Percentiles rank a stretch among this genome's conserved stretches.
Evolutionary conservation across 2,329 filamentous ascomycete species (phyloP).

Genomic region (Sclerotinia minor): DNA sequence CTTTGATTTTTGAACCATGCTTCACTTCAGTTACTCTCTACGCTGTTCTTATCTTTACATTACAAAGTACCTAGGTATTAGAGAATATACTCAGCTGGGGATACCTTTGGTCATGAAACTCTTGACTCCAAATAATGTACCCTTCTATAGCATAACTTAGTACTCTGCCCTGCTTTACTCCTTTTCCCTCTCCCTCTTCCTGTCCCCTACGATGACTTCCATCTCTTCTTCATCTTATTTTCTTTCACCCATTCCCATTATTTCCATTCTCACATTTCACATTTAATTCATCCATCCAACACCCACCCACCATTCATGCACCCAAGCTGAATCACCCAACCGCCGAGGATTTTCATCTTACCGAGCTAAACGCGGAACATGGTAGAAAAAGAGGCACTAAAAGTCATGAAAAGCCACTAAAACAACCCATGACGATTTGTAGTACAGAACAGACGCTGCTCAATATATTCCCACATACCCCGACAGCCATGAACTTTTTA

Average conservation of each 20-base stretch:
- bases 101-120: not conserved
- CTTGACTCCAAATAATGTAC: not conserved
- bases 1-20: not conserved
- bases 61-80: too few species aligned
- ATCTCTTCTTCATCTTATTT: not conserved
- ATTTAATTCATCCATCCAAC: not conserved
- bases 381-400: constrained; percentile 5
- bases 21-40: not conserved
- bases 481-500: constrained; percentile 30
- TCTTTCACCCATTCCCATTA: not conserved
- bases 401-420: constrained; percentile 5
- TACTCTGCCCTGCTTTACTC: too few species aligned
- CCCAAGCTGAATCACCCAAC: constrained; percentile 19
- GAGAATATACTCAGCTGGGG: not conserved
- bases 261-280: not conserved
- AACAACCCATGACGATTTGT: constrained; percentile 38
- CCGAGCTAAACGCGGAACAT: constrained; percentile 22
- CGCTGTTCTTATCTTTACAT: not conserved
- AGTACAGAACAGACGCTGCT: constrained; percentile 35
- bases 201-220: not conserved
- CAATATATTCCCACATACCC: constrained; percentile 40
- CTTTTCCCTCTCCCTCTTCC: not conserved
- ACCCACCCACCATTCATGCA: not conserved
- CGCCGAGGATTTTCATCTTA: constrained; percentile 16
- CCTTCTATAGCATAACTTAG: not conserved